phyloP scores from a whole-genome alignment of 176 grass and related monocot genomes.

The Oryza meyeriana region DNA sequence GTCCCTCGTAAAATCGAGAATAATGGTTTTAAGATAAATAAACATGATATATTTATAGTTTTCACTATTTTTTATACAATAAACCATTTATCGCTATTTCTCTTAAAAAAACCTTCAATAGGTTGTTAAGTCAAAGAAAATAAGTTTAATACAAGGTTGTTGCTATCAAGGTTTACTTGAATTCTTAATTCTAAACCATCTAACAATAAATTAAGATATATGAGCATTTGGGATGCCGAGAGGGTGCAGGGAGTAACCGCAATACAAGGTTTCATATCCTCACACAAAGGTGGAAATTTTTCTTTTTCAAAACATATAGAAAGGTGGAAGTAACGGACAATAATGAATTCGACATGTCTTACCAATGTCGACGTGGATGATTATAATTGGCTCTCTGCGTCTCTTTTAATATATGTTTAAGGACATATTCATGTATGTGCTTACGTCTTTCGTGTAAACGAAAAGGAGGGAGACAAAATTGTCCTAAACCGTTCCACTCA shows the following conservation, averaged over 20 bases:
- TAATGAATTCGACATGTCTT: background rate
- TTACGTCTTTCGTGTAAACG: too few species aligned
- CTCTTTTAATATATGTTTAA: too few species aligned
- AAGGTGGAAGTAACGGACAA: background rate
- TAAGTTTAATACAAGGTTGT: too few species aligned
- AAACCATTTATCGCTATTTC: background rate
- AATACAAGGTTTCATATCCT: background rate
- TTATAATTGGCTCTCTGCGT: too few species aligned
- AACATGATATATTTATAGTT: background rate
- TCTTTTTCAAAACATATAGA: background rate
- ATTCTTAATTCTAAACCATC: background rate
- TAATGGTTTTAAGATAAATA: background rate
- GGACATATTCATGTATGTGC: too few species aligned
- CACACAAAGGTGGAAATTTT: background rate
- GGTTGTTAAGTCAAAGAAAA: background rate
- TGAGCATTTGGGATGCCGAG: too few species aligned
- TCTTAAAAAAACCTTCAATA: background rate
- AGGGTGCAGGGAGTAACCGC: background rate
- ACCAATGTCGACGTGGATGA: background rate
- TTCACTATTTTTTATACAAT: background rate
- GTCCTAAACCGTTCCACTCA: too few species aligned
- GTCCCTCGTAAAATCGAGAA: background rate
- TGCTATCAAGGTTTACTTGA: background rate
- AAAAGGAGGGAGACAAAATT: too few species aligned
- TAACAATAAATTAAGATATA: too few species aligned